These are phyloP conservation scores for Blepharisma undulans DNA, from an alignment of 169 alveolate species.

Conservation along the genomic window DNA sequence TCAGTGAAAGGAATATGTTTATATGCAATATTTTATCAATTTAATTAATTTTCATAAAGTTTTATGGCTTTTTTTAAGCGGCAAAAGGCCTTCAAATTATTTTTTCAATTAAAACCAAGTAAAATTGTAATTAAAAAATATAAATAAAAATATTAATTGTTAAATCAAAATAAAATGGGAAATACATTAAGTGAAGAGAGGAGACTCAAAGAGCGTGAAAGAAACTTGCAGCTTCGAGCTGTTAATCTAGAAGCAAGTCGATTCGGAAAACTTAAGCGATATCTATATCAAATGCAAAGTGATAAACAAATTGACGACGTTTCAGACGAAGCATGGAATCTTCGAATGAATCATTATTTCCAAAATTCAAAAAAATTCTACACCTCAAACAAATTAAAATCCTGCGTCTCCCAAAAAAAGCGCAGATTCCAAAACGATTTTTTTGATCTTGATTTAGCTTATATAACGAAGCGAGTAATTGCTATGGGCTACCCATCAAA, in stretches of 20 bases:
- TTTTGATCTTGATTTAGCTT: conserved; percentile 87
- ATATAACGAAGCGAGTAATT: conserved; percentile 85
- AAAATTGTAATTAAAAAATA: neutral
- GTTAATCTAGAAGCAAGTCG: conserved; percentile 6
- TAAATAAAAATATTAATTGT: neutral
- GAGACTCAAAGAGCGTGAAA: neutral
- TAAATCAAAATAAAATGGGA: conserved; percentile 2
- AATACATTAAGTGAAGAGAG: neutral
- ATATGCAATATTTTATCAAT: too few relatives aligned
- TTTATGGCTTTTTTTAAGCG: too few relatives aligned
- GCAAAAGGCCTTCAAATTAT: neutral
- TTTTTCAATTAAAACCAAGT: too few relatives aligned
- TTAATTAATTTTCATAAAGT: too few relatives aligned
- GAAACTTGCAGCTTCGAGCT: conserved; percentile 3
- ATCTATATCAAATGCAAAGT: neutral
- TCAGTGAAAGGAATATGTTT: too few relatives aligned
- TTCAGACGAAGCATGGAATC: conserved; percentile 24
- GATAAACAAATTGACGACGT: conserved; percentile 21
- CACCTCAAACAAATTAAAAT: neutral
- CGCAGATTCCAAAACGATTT: conserved; percentile 70
- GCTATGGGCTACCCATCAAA: conserved; percentile 93
- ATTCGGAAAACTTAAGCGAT: conserved; percentile 2
- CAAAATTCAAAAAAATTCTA: neutral
- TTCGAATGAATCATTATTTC: conserved; percentile 14
- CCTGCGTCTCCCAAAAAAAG: conserved; percentile 73